Base-by-base conservation (phyloP, 768 basidiomycete genomes). In the Termitomyces eurrhizus region DNA sequence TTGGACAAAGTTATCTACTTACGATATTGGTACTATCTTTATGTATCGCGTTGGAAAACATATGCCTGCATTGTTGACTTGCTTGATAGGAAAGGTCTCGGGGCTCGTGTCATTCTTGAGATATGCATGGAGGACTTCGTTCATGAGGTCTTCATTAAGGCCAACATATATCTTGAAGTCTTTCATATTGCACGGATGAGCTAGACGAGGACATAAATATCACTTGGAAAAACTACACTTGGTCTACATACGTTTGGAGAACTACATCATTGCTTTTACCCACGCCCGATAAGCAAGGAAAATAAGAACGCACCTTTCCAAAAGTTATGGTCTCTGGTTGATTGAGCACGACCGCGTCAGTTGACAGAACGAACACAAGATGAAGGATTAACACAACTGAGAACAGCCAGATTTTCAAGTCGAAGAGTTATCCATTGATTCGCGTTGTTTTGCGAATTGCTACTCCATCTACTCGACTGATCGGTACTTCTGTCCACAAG, bases 121-220 rank as follows among this genome's bases (percentile, higher is more conserved):
- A 2, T 77, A 75, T 0, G 83, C 71, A 53, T 84, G 83, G 11
- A 92, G 74, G 37, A 89, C 82, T 67, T 92, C 85, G 2, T 77
- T 82, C 83, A 93, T 82, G 66, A 83, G 81, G 65, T 90, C 85
- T 61, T 83, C 79, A 26, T 81, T 78, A 42, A 81, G 73, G 7
- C 90, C 92, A 21, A 86, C 82, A 60, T 82, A 85, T 12, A 92
- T 68, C 69, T 86, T 87, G 77, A 93, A 89, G 58, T 92, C 89
- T 68, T 90, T 90, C 86, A 90, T 86, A 66, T 92, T 92, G 68
- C 92, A 93, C 36, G 90, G 89, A 72, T 92, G 90, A 21, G 81
- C 90, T 92, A 61, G n/a, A 60, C 16, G 32, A 61, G 13, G 46
- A 21, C n/a, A 65, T 67, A 52, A 60, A 50, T 37, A 24, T 45